Evolutionary conservation across 257 asterid species (phyloP).

Genomic region (Solanum ossicruentum): DNA sequence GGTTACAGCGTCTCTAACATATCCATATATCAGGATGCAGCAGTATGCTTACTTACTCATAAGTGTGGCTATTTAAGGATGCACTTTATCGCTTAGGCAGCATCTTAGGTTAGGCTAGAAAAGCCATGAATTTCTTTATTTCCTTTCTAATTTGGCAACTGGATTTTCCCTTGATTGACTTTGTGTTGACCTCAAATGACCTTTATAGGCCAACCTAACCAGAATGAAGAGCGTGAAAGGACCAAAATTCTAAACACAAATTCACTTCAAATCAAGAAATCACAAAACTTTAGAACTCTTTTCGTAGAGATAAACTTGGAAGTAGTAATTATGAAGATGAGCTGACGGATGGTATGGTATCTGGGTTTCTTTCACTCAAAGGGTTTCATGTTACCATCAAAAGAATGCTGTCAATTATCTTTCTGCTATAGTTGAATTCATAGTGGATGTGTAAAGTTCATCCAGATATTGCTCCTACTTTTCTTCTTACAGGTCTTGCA

Average conservation of each 20-base stretch:
- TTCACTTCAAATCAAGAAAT: background rate
- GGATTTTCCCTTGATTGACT: background rate
- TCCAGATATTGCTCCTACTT: background rate
- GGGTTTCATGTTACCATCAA: background rate
- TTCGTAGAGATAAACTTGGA: background rate
- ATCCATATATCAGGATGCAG: slow-evolving; percentile 57
- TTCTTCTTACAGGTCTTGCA: slow-evolving; percentile 40
- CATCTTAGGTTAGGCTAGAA: background rate
- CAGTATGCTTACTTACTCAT: slow-evolving; percentile 44
- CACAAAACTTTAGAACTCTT: background rate
- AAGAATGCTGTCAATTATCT: background rate
- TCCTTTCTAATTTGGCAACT: background rate
- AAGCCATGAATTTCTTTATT: background rate
- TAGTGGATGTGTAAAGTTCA: background rate
- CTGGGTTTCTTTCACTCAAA: background rate
- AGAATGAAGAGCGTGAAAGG: background rate
- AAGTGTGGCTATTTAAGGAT: background rate
- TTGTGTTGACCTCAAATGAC: background rate
- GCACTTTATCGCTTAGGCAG: background rate
- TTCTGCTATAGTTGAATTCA: background rate
- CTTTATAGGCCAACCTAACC: background rate
- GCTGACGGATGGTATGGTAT: background rate
- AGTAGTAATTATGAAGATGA: background rate
- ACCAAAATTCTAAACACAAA: background rate
- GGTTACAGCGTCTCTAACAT: slow-evolving; percentile 59